phyloP scores from a whole-genome alignment of 768 basidiomycete genomes.

The Hericium erinaceus region DNA sequence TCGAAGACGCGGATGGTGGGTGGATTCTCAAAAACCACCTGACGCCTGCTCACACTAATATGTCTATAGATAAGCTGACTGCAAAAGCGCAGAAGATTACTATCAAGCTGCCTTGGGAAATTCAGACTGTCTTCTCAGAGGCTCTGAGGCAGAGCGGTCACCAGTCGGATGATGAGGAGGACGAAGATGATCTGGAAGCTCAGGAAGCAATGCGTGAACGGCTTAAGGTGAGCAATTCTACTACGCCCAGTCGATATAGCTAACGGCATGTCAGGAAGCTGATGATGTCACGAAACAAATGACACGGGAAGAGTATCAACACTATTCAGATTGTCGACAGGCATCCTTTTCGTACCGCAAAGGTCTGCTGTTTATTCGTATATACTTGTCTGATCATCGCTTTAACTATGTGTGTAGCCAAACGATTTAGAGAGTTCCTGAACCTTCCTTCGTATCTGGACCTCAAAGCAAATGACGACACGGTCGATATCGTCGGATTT shows the following conservation, averaged over 20 bases:
- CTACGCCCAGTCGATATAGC: background rate
- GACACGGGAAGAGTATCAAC: slow-evolving; percentile 95
- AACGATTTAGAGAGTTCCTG: slow-evolving; percentile 91
- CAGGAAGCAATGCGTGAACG: slow-evolving; percentile 90
- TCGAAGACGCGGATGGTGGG: slow-evolving; percentile 78
- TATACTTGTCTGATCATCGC: background rate
- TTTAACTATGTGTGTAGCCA: slow-evolving; percentile 38
- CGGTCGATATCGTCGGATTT: slow-evolving; percentile 94
- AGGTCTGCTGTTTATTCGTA: slow-evolving; percentile 40
- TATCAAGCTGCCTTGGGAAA: slow-evolving; percentile 95
- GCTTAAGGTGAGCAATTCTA: slow-evolving; percentile 42
- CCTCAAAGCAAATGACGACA: slow-evolving; percentile 86
- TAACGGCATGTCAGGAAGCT: slow-evolving; percentile 52
- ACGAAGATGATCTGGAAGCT: slow-evolving; percentile 93
- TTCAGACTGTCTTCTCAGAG: slow-evolving; percentile 86
- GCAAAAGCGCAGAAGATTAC: slow-evolving; percentile 88
- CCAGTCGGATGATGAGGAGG: slow-evolving; percentile 90
- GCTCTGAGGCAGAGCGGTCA: slow-evolving; percentile 36
- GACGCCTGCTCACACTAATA: background rate
- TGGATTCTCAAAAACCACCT: background rate
- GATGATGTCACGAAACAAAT: slow-evolving; percentile 93
- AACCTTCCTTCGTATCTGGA: slow-evolving; percentile 83
- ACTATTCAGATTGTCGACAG: slow-evolving; percentile 94
- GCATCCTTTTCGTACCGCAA: slow-evolving; percentile 96
- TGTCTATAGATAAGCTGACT: slow-evolving; percentile 55